phyloP scores from a whole-genome alignment of 805 yeast species.

The Saccharomycopsis sp. region DNA sequence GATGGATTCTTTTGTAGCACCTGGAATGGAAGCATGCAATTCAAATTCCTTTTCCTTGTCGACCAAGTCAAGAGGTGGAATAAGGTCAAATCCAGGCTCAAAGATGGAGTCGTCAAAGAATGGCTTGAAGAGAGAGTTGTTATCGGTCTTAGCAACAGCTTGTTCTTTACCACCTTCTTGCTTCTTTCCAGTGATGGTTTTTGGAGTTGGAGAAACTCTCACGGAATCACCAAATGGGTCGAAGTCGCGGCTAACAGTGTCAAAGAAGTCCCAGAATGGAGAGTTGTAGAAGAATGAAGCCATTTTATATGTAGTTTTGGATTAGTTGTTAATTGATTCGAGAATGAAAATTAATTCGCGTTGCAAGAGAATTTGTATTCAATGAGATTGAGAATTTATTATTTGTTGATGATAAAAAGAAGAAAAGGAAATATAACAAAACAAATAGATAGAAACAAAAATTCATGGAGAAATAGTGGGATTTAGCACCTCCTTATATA shows the following conservation, averaged over 20 bases:
- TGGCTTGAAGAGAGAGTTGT: not conserved
- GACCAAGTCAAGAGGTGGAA: conserved; percentile 32
- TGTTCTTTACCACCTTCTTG: not conserved
- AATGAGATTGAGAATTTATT: no score
- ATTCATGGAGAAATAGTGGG: not conserved
- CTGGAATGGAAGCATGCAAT: conserved; percentile 32
- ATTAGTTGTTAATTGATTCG: not conserved
- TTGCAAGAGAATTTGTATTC: no score
- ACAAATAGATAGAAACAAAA: not conserved
- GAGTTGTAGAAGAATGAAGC: conserved; percentile 23
- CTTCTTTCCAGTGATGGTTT: not conserved
- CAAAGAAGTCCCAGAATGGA: conserved; percentile 40
- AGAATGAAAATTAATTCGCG: no score
- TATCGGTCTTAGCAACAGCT: not conserved
- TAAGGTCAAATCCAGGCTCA: conserved; percentile 14
- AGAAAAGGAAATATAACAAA: no score
- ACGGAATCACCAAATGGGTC: conserved; percentile 22
- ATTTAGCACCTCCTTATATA: not conserved
- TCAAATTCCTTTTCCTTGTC: conserved; percentile 29
- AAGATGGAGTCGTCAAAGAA: not conserved
- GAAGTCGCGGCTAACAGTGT: conserved; percentile 37
- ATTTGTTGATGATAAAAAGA: no score
- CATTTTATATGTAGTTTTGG: not conserved
- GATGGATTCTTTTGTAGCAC: conserved; percentile 29
- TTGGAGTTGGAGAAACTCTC: not conserved